Base-by-base conservation (phyloP, 2,329 filamentous ascomycete species). In the Pseudogymnoascus sp. region DNA sequence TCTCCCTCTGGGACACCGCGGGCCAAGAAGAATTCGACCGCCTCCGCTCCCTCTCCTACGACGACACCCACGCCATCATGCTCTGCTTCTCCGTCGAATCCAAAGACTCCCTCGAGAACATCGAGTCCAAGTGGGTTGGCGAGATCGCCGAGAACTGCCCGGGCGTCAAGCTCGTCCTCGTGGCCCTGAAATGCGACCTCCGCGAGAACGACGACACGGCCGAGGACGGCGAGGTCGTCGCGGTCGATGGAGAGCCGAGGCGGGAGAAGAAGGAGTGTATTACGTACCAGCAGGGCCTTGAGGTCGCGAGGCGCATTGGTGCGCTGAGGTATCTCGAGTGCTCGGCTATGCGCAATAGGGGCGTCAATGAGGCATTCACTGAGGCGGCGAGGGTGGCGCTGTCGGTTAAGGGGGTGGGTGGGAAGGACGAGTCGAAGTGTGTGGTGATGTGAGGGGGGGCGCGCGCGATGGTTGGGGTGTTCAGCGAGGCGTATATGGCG, bases 1-100 rank as follows among this genome's bases (percentile, higher is more conserved):
- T 99, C 63, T 97, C 93, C 65, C 83, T 99, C 65, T 99, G 95
- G 95, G 95, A 99, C 76, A 99, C 95, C 0, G 95, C 95, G 40
- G 95, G 95, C 26, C 95, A 99, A 78, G 95, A 99, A 81, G 95
- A 99, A 84, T 99, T 97, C 79, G 95, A 99, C 78, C 87, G 95
- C 62, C 80, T 99, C 76, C 90, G 95, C 73, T 96, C 92, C 68
- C 85, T 99, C 63, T 97, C 93, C 60, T 99, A 99, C 77, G 95
- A 88, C 69, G 95, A 99, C 75, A 99, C 95, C 62, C 95, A 99
- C 74, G 87, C 96, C 50, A 96, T 99, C 72, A 97, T 99, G 89
- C 90, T 99, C 70, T 99, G 95, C 81, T 99, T 97, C 79, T 95
- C 90, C 71, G 90, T 97, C 75, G 95, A 99, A 78, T 96, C 91